Conservation (phyloP, 2,329 filamentous ascomycete species). For the Alternaria sp. region DNA sequence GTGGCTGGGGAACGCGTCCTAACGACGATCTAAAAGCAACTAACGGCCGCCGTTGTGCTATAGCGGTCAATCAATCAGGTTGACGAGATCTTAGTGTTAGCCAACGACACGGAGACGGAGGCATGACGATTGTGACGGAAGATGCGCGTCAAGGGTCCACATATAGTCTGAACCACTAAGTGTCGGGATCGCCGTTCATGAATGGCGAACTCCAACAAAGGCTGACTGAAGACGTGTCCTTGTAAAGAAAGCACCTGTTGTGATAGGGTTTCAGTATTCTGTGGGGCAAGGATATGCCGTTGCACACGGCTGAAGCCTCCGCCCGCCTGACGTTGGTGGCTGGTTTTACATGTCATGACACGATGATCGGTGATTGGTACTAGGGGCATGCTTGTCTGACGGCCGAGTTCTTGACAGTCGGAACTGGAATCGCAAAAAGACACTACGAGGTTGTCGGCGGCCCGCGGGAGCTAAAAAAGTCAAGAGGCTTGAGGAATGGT, state of each 20-base stretch:
- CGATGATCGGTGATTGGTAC: not conserved
- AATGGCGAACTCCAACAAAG: not conserved
- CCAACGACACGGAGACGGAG: not conserved
- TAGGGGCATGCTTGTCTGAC: conserved; percentile 1
- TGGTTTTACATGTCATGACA: conserved; percentile 1
- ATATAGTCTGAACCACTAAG: conserved; percentile 4
- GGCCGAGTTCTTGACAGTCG: not conserved
- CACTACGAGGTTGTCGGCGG: not conserved
- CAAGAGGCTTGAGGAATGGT: not conserved
- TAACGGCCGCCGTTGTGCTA: not conserved
- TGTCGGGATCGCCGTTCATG: not conserved
- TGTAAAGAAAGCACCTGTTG: not conserved
- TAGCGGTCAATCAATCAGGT: not conserved
- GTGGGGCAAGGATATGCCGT: not conserved
- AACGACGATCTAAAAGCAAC: conserved; percentile 1
- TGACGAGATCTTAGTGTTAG: not conserved
- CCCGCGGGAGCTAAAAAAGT: conserved; percentile 2
- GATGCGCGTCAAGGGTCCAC: conserved; percentile 11
- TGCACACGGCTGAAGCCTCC: not conserved
- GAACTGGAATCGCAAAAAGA: not conserved
- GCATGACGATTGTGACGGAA: conserved; percentile 15
- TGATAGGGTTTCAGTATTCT: not conserved
- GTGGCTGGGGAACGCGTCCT: not conserved
- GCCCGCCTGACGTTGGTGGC: conserved; percentile 4
- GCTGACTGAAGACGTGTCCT: not conserved